These are phyloP conservation scores for Calonectria henricotiae DNA, from an alignment of 2,329 filamentous ascomycete genomes.

Conservation along the genomic window DNA sequence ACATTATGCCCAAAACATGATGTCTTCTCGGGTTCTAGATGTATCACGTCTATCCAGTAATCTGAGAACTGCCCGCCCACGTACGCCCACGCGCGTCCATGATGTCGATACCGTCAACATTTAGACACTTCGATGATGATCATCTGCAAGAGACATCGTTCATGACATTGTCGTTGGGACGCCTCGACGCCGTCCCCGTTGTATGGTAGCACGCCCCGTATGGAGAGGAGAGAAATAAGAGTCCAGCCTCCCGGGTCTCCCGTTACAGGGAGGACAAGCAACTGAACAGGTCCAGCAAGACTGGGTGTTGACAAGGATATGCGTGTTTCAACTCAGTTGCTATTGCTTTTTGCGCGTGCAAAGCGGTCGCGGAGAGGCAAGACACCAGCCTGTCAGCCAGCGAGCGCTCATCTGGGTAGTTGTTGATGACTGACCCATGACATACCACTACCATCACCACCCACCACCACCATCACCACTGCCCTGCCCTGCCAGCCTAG, in stretches of 20 bases:
- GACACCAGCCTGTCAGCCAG: conserved; percentile 41
- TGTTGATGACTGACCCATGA: conserved; percentile 36
- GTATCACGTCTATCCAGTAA: conserved; percentile 9
- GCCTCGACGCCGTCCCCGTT: conserved; percentile 50
- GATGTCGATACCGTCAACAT: conserved; percentile 23
- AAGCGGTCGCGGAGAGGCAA: conserved; percentile 27
- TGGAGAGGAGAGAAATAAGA: conserved; percentile 44
- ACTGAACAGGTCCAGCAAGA: conserved; percentile 34
- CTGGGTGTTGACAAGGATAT: conserved; percentile 22
- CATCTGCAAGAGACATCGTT: conserved; percentile 22
- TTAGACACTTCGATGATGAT: conserved; percentile 26
- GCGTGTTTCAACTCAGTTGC: conserved; percentile 31
- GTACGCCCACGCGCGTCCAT: conserved; percentile 5
- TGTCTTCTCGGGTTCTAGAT: conserved; percentile 12
- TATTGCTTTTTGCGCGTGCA: conserved; percentile 21
- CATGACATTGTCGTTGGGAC: conserved; percentile 36
- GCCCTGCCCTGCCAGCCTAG: neutral
- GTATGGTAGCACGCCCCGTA: conserved; percentile 46
- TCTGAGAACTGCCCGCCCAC: conserved; percentile 32
- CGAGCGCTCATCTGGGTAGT: conserved; percentile 36
- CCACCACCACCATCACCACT: neutral
- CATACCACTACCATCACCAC: conserved; percentile 31
- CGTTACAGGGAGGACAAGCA: conserved; percentile 46
- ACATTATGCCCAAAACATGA: conserved; percentile 23
- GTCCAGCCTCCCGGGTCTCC: conserved; percentile 49